Conservation (phyloP, 495 filamentous ascomycete species). For the Cercophora scortea region DNA sequence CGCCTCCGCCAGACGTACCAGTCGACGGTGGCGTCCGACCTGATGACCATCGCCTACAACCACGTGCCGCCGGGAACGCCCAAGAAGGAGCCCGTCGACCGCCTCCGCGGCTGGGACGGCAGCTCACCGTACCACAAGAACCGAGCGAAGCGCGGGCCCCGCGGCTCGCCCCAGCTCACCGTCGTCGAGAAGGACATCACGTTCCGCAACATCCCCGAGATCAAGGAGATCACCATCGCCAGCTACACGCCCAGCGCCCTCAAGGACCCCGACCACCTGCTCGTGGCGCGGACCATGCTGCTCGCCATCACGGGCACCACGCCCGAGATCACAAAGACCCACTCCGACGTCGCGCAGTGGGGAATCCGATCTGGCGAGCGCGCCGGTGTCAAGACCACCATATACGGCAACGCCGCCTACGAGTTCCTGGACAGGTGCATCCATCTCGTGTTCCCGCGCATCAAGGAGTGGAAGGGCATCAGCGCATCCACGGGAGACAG, state of each 20-base stretch:
- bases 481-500: conserved; percentile 67
- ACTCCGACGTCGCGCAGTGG: conserved; percentile 59
- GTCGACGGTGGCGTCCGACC: conserved; percentile 77
- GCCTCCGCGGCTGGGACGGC: conserved; percentile 81
- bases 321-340: conserved; percentile 59
- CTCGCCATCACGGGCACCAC: conserved; percentile 81
- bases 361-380: conserved; percentile 44
- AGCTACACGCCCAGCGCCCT: conserved; percentile 56
- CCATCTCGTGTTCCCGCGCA: conserved; percentile 81
- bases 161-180: conserved; percentile 55
- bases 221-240: conserved; percentile 74
- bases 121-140: conserved; percentile 90
- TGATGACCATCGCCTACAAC: conserved; percentile 79
- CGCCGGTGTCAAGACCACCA: conserved; percentile 58
- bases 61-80: conserved; percentile 69
- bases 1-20: conserved; percentile 86
- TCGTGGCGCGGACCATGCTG: conserved; percentile 73
- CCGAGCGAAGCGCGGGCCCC: conserved; percentile 71
- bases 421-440: conserved; percentile 81
- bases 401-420: conserved; percentile 73
- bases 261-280: conserved; percentile 58
- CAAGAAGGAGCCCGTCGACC: conserved; percentile 50
- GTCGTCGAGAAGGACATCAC: conserved; percentile 69
- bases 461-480: conserved; percentile 90
- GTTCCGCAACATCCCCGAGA: conserved; percentile 77